phyloP scores from a whole-genome alignment of 495 filamentous ascomycete genomes.

The Neurospora sp. region DNA sequence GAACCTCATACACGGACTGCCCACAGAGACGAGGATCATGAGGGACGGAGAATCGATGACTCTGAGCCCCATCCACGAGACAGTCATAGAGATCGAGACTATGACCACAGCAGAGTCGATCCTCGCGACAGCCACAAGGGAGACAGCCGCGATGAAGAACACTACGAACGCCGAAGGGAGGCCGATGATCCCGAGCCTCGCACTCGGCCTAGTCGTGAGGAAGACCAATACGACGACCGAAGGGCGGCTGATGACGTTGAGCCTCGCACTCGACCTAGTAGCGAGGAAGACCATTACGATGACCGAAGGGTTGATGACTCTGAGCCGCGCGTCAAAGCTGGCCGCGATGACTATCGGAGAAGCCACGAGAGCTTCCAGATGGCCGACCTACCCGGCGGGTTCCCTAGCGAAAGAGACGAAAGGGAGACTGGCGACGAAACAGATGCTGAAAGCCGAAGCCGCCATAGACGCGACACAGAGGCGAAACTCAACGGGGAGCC shows the following conservation, averaged over 20 bases:
- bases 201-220: not conserved
- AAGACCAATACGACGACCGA: not conserved
- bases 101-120: not conserved
- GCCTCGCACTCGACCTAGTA: not conserved
- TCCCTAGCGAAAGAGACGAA: not conserved
- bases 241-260: not conserved
- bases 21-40: conserved; percentile 6
- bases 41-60: conserved; percentile 4
- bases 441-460: conserved; percentile 2
- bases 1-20: conserved; percentile 6
- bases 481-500: conserved; percentile 16
- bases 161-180: conserved; percentile 12
- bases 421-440: not conserved
- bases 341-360: not conserved
- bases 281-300: not conserved
- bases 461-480: conserved; percentile 14
- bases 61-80: conserved; percentile 13
- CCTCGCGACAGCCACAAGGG: not conserved
- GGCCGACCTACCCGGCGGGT: not conserved
- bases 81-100: conserved; percentile 6
- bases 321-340: not conserved
- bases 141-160: not conserved
- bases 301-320: not conserved
- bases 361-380: not conserved
- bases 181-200: not conserved